These are phyloP conservation scores for Kluyveromyces marxianus DNA, from an alignment of 1,139 yeast genomes.

Conservation along the genomic window DNA sequence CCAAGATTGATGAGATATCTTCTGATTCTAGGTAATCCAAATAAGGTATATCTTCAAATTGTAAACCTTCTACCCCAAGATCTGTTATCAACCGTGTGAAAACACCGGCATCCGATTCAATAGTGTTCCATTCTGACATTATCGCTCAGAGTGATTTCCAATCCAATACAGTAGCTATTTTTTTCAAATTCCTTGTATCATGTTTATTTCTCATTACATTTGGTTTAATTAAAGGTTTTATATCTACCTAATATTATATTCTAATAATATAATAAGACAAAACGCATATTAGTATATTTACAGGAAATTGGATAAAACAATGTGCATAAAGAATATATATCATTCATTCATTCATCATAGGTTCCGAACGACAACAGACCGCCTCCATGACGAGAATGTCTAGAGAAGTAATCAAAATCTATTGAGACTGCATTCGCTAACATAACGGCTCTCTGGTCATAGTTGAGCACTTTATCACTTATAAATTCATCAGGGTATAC, in stretches of 20 bases:
- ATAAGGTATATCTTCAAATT: slow-evolving; percentile 53
- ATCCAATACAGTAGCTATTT: too few relatives aligned
- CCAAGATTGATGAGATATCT: slow-evolving; percentile 33
- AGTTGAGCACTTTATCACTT: slow-evolving; percentile 36
- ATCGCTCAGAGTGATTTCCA: too few relatives aligned
- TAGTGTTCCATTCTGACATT: slow-evolving; percentile 48
- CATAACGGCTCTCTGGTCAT: slow-evolving; percentile 80
- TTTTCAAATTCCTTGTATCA: too few relatives aligned
- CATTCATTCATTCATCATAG: slow-evolving; percentile 24
- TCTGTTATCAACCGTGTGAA: slow-evolving; percentile 58
- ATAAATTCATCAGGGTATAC: slow-evolving; percentile 21
- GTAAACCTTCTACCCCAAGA: slow-evolving; percentile 48
- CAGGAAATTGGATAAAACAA: too few relatives aligned
- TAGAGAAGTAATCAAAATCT: slow-evolving; percentile 90
- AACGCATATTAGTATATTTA: too few relatives aligned
- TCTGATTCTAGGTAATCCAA: slow-evolving; percentile 40
- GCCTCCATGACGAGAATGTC: slow-evolving; percentile 61
- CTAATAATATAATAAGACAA: too few relatives aligned
- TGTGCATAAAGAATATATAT: neutral
- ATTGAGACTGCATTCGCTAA: slow-evolving; percentile 84
- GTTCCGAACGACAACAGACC: slow-evolving; percentile 35
- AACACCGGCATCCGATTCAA: slow-evolving; percentile 70
- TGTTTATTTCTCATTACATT: too few relatives aligned
- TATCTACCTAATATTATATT: too few relatives aligned
- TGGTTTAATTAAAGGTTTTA: too few relatives aligned